Evolutionary conservation across 1,139 yeast species (phyloP).

Genomic region (Petasospora fabianii): DNA sequence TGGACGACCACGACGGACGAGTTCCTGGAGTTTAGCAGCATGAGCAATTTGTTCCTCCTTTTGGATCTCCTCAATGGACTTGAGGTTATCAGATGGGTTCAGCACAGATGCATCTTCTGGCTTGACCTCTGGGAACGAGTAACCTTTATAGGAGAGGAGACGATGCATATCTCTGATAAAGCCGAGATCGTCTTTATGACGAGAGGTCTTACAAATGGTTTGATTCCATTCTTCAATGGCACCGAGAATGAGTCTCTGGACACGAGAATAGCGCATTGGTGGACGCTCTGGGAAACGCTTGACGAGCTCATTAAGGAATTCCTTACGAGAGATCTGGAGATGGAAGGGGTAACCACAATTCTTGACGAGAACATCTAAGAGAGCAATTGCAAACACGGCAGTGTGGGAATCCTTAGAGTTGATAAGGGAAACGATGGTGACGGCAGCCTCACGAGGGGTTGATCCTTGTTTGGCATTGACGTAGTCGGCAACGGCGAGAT

Average conservation of each 20-base stretch:
- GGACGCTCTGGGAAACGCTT: constrained; percentile 94
- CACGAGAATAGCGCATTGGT: constrained; percentile 76
- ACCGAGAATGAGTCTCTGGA: constrained; percentile 80
- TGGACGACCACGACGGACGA: constrained; percentile 93
- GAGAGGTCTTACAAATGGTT: constrained; percentile 85
- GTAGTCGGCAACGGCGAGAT: constrained; percentile 89
- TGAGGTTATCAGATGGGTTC: constrained; percentile 85
- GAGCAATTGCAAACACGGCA: constrained; percentile 51
- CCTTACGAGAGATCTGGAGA: constrained; percentile 90
- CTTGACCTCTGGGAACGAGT: constrained; percentile 86
- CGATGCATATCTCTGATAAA: constrained; percentile 96
- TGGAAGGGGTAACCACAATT: constrained; percentile 98
- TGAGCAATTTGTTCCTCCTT: constrained; percentile 91
- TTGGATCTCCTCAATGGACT: constrained; percentile 86
- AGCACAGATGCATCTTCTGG: constrained; percentile 90
- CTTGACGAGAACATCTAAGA: constrained; percentile 85
- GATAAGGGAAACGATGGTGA: constrained; percentile 80
- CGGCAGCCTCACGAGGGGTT: constrained; percentile 89
- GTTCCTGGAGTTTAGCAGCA: constrained; percentile 91
- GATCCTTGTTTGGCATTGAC: constrained; percentile 91
- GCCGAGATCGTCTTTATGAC: constrained; percentile 87
- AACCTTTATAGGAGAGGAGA: constrained; percentile 80
- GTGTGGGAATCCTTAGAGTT: constrained; percentile 84
- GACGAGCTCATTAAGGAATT: constrained; percentile 88
- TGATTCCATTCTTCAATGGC: constrained; percentile 97